Conservation (phyloP, 2,329 filamentous ascomycete species). For the Fonsecaea pugnacius region DNA sequence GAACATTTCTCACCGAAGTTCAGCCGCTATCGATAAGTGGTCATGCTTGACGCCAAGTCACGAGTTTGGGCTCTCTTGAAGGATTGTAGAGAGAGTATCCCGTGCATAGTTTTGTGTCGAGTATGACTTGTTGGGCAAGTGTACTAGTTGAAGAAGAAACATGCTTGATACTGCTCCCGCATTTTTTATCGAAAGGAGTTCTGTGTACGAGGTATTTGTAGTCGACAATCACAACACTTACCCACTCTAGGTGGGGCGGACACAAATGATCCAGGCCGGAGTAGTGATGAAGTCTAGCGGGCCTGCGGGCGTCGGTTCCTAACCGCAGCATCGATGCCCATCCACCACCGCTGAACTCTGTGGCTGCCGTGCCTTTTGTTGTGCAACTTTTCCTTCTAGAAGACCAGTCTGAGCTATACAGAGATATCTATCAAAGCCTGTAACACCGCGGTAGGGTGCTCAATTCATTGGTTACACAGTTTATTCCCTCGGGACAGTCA, state of each 20-base stretch:
- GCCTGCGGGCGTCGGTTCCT: neutral
- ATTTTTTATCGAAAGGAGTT: too few relatives aligned
- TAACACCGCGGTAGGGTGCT: neutral
- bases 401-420: neutral
- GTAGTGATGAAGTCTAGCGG: neutral
- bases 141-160: neutral
- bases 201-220: neutral
- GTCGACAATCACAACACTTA: neutral
- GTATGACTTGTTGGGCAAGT: neutral
- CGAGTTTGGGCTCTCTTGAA: neutral
- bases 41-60: neutral
- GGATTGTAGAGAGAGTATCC: neutral
- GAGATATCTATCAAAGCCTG: neutral
- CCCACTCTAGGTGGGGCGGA: neutral
- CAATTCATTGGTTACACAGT: neutral
- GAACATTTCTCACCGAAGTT: neutral
- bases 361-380: neutral
- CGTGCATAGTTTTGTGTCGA: neutral
- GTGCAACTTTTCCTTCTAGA: neutral
- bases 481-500: neutral
- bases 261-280: neutral
- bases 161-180: too few relatives aligned
- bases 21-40: constrained; percentile 15
- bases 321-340: neutral
- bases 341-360: neutral